Conservation (phyloP, 768 basidiomycete species). For the Mrakia hoshinonis region DNA sequence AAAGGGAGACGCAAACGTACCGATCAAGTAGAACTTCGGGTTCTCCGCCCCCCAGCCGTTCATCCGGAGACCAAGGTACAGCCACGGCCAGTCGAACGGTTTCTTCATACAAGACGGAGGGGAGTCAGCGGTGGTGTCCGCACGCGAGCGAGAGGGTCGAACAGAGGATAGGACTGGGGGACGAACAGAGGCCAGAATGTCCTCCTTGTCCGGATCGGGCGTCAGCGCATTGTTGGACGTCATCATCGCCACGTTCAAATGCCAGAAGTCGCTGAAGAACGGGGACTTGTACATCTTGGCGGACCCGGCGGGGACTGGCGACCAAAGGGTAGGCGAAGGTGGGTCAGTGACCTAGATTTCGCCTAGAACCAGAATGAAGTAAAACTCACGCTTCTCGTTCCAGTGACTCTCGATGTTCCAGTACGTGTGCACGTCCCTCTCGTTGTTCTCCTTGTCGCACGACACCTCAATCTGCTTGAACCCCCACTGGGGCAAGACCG, state of each 20-base stretch:
- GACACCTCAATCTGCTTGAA: constrained; percentile 98
- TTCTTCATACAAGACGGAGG: constrained; percentile 34
- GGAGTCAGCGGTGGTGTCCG: neutral
- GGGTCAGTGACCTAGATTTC: neutral
- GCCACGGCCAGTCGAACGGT: constrained; percentile 88
- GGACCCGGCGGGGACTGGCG: constrained; percentile 69
- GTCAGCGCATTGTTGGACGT: constrained; percentile 97
- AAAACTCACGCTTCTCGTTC: constrained; percentile 80
- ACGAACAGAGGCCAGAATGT: constrained; percentile 71
- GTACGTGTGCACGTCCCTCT: constrained; percentile 71
- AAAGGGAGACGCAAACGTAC: constrained; percentile 39
- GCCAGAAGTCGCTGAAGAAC: constrained; percentile 95
- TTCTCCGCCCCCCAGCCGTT: constrained; percentile 87
- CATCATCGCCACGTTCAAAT: constrained; percentile 99
- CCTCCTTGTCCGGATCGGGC: constrained; percentile 96
- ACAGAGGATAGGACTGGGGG: neutral
- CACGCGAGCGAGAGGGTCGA: too few species aligned
- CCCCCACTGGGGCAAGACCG: constrained; percentile 90
- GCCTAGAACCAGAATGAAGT: too few species aligned
- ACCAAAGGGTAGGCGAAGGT: neutral
- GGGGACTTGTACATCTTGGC: constrained; percentile 78
- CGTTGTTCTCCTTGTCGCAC: constrained; percentile 80
- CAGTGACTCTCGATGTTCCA: constrained; percentile 99
- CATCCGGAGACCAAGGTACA: constrained; percentile 86
- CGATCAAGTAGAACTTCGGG: constrained; percentile 74